These are phyloP conservation scores for Solanum piurae DNA, from an alignment of 257 asterid genomes.

Conservation along the genomic window DNA sequence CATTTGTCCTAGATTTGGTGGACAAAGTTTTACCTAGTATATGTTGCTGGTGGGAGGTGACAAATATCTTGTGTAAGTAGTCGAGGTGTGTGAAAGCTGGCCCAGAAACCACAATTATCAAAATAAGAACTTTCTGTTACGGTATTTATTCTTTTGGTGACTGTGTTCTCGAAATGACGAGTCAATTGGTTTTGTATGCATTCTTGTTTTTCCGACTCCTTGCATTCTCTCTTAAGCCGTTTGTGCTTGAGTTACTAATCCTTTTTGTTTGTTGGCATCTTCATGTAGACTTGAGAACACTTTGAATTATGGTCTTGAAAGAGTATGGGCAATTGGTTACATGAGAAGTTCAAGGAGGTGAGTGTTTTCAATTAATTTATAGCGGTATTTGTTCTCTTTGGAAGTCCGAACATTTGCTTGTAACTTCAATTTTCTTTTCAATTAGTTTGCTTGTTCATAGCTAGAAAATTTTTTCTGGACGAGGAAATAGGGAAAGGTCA, in stretches of 20 bases:
- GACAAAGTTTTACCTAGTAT: not conserved
- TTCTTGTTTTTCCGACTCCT: not conserved
- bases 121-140: not conserved
- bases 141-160: not conserved
- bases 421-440: not conserved
- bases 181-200: not conserved
- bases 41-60: not conserved
- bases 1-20: not conserved
- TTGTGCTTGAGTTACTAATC: not conserved
- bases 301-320: slow-evolving; percentile 90
- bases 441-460: not conserved
- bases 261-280: not conserved
- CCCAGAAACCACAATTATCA: not conserved
- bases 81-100: not conserved
- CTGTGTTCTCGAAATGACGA: not conserved
- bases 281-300: slow-evolving; percentile 87
- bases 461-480: not conserved
- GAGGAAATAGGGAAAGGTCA: not conserved
- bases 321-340: slow-evolving; percentile 97
- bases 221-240: not conserved
- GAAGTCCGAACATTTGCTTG: not conserved
- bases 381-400: not conserved
- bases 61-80: not conserved
- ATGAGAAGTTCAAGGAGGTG: slow-evolving; percentile 88
- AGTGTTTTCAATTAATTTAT: slow-evolving; percentile 3